Evolutionary conservation across 2,329 filamentous ascomycete species (phyloP), one percentile per base, ranked within the genome.

Genomic region (Xylaria sp.): DNA sequence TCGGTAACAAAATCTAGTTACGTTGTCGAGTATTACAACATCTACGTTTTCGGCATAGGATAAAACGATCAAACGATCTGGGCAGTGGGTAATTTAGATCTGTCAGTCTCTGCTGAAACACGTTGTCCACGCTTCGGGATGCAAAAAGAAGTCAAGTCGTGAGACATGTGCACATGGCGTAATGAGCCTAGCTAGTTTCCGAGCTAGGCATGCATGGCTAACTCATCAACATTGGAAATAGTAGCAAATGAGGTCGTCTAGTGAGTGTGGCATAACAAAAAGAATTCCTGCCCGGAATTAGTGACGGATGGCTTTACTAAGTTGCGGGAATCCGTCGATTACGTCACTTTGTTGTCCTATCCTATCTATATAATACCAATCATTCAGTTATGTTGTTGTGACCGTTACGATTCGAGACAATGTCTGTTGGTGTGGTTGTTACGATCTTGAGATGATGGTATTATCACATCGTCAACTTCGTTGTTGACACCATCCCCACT

Each of bases 231-330:
- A 43, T 12, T 41, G 2, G 15, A 36, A 45, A 45, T 41, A 60
- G 36, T 46, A 46, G 56, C 34, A 64, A 56, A 60, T 56, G 48
- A 64, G 65, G 65, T 56, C 64, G 50, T 34, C 41, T 30, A 32
- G 43, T 23, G 46, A 46, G 50, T 50, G 34, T 43, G 39, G 50
- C 32, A 50, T 45, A 10, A 34, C 55, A 34, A 8, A 30, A 45
- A 56, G 48, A 34, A 30, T 28, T 28, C 20, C 32, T 57, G 30
- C 32, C 23, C 39, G 15, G 23, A 18, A 59, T 59, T 20, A 34
- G 56, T 48, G 60, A 64, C 46, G 48, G 43, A 56, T 32, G 64
- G 18, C 60, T 50, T 64, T 9, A 30, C 4, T 41, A 39, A 25
- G 39, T 7, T 34, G 41, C 25, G n/a, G 23, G 43, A 23, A n/a